Evolutionary conservation across 139 green algal genomes (phyloP).

Genomic region (Chlamydomonas sphaeroides): DNA sequence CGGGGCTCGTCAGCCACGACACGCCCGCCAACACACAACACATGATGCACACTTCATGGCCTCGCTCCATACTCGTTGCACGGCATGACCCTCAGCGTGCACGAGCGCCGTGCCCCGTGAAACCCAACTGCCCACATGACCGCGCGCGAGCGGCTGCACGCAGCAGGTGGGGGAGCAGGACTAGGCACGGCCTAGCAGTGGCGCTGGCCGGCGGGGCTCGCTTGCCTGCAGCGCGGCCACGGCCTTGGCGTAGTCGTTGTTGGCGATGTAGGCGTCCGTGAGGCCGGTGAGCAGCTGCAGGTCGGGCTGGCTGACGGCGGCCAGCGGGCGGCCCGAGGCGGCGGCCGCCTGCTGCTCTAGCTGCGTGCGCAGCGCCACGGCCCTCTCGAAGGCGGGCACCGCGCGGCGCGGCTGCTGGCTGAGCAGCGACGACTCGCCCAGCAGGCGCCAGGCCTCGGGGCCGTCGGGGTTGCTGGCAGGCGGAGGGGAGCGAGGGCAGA

Average conservation of each 20-base stretch:
- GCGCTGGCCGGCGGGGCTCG: too few relatives aligned
- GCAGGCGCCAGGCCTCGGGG: conserved; percentile 62
- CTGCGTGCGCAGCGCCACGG: conserved; percentile 47
- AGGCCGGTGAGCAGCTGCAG: conserved; percentile 59
- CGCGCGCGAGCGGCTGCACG: too few relatives aligned
- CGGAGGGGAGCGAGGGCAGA: background rate
- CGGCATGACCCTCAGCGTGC: too few relatives aligned
- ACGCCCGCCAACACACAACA: too few relatives aligned
- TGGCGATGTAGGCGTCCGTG: conserved; percentile 66
- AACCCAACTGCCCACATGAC: too few relatives aligned
- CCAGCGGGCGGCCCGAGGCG: background rate
- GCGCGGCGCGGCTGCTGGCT: conserved; percentile 44
- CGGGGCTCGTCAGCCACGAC: too few relatives aligned
- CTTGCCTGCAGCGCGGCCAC: too few relatives aligned
- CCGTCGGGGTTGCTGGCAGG: conserved; percentile 40
- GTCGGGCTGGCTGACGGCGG: conserved; percentile 26
- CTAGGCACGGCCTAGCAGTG: too few relatives aligned
- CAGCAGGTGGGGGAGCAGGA: too few relatives aligned
- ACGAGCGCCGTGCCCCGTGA: too few relatives aligned
- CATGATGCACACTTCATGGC: too few relatives aligned
- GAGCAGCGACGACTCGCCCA: conserved; percentile 62
- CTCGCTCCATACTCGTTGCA: too few relatives aligned
- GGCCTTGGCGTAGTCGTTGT: conserved; percentile 50
- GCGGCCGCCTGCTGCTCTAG: background rate
- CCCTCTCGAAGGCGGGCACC: conserved; percentile 61